A percentile compares a stretch with the other conserved stretches of the same genome.
These are phyloP conservation scores for Cladosporium austrohemisphaericum DNA, from an alignment of 2,329 filamentous ascomycete genomes.

Conservation along the genomic window DNA sequence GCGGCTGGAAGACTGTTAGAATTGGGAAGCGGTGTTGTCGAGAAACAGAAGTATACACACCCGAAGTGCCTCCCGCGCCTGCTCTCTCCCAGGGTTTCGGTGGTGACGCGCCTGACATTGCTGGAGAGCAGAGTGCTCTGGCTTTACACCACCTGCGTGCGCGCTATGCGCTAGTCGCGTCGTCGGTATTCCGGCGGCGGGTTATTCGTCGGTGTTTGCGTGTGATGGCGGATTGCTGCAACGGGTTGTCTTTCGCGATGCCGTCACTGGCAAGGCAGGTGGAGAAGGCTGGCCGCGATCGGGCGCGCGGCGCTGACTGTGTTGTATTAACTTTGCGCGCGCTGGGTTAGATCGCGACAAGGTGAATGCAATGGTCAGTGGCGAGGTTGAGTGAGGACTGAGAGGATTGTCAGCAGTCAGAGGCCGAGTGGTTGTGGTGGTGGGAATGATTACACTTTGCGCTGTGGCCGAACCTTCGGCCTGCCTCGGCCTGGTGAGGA, in stretches of 20 bases:
- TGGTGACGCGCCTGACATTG: constrained; percentile 57
- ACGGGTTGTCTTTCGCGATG: constrained; percentile 10
- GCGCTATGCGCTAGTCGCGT: not conserved
- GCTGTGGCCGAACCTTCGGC: too few relatives aligned
- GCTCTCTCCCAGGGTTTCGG: constrained; percentile 96
- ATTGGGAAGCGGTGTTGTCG: constrained; percentile 28
- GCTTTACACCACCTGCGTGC: not conserved
- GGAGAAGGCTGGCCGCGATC: constrained; percentile 1
- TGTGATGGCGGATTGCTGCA: too few relatives aligned
- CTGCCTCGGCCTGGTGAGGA: too few relatives aligned
- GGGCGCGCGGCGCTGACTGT: not conserved
- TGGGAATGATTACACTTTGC: too few relatives aligned
- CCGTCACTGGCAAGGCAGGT: constrained; percentile 1
- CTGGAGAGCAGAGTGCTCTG: not conserved
- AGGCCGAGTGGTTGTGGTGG: too few relatives aligned
- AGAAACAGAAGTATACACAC: constrained; percentile 22
- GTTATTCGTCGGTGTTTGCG: too few relatives aligned
- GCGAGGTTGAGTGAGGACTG: too few relatives aligned
- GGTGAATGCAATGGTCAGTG: too few relatives aligned
- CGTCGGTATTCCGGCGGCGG: not conserved
- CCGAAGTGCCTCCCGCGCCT: constrained; percentile 50
- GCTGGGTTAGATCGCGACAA: too few relatives aligned
- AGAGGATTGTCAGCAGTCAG: too few relatives aligned
- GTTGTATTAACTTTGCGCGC: too few relatives aligned
- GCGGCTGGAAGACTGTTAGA: constrained; percentile 38